Evolutionary conservation across 2,329 filamentous ascomycete genomes (phyloP).

Genomic region (Penicillium freii): DNA sequence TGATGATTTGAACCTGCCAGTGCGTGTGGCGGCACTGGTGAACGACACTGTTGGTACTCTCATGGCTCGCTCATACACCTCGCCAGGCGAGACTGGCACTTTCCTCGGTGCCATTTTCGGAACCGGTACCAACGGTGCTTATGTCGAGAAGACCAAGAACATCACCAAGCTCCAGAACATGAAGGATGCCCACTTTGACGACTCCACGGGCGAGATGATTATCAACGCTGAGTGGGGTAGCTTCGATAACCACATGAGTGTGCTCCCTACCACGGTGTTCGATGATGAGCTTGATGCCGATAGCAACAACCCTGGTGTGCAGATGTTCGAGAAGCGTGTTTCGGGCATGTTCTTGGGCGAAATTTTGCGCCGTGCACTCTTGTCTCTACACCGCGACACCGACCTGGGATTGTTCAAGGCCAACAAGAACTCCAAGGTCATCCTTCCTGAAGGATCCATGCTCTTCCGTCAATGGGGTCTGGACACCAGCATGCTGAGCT

Average conservation of each 20-base stretch:
- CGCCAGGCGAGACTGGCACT: constrained; percentile 79
- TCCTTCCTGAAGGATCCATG: constrained; percentile 61
- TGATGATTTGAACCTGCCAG: constrained; percentile 78
- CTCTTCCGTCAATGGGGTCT: constrained; percentile 83
- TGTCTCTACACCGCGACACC: constrained; percentile 69
- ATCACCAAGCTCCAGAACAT: constrained; percentile 70
- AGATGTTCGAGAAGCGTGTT: constrained; percentile 99
- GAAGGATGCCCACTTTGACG: constrained; percentile 63
- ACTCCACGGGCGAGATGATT: constrained; percentile 87
- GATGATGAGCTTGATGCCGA: constrained; percentile 74
- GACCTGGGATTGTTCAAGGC: constrained; percentile 71
- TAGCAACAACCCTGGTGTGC: constrained; percentile 86
- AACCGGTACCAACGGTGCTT: constrained; percentile 95
- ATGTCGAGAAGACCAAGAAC: constrained; percentile 85
- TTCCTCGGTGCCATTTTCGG: constrained; percentile 96
- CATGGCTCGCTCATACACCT: constrained; percentile 96
- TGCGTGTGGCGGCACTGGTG: constrained; percentile 91
- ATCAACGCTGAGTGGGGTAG: constrained; percentile 98
- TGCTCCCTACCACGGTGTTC: constrained; percentile 81
- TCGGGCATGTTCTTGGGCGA: constrained; percentile 98
- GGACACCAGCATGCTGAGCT: constrained; percentile 85
- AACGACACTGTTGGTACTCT: constrained; percentile 98
- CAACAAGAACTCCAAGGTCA: constrained; percentile 71
- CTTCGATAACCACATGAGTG: constrained; percentile 89
- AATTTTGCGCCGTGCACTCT: constrained; percentile 74